Evolutionary conservation across 169 alveolate genomes (phyloP), one percentile per base, ranked within the genome.

Genomic region (Plasmodium malariae): DNA sequence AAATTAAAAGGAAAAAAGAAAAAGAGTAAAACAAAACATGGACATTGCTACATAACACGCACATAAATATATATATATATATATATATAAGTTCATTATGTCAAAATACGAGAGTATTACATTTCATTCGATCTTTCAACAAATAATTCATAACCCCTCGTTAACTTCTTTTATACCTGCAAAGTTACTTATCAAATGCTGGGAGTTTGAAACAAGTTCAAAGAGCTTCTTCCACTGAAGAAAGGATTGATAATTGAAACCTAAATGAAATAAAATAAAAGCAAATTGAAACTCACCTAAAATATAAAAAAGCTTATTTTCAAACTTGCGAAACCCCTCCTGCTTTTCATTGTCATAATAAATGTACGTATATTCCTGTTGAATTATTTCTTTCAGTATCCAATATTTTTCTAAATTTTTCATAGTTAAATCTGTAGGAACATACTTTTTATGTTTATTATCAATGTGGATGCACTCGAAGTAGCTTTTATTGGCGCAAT

Each of bases 251-350:
- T 86, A 86, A 54, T 86, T 86, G 51, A 40, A 86, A 3, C 92
- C 92, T 34, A 86, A 28, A 49, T 86, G 92, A 60, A 86, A 86
- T 48, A 86, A 55, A 43, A 86, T 70, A 69, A 69, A 86, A 2
- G 92, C 63, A 69, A 86, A 86, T 51, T 86, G 92, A 40, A 86
- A 86, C 60, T 86, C 92, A 9, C 92, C 92, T 60, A 86, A 70
- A 36, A 86, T 70, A 59, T 86, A 86, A 62, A 86, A 86, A 68
- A 86, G 74, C 49, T 86, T 86, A 37, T 86, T 71, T 57, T 55
- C 72, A 86, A 24, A 86, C 63, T 86, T 86, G 28, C 26, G 51
- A 14, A 86, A 86, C 1, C 87, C 92, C 57, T 55, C 68, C 28
- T 26, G 21, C 51, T 86, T 57, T 57, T 86, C 87, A 71, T 86